Conservation (phyloP, 2,329 filamentous ascomycete species). For the Orbilia brochopaga region DNA sequence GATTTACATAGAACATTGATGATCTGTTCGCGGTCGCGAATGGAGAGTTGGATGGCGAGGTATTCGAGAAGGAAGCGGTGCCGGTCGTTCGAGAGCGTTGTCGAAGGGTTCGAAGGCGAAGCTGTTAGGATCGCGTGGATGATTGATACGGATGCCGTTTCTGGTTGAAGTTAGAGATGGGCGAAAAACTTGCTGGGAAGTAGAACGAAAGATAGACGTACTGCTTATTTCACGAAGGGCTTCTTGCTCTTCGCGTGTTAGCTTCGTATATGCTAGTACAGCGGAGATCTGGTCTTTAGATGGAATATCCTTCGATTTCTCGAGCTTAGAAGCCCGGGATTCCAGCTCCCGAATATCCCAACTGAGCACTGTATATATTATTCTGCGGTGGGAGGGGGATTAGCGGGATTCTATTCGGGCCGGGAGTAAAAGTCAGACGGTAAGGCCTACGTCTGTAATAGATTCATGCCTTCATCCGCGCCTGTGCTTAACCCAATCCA, state of each 20-base stretch:
- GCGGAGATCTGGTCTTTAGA: slow-evolving; percentile 68
- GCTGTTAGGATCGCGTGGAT: slow-evolving; percentile 69
- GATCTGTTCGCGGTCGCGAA: slow-evolving; percentile 76
- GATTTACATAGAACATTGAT: slow-evolving; percentile 70
- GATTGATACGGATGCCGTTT: slow-evolving; percentile 64
- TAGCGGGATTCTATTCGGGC: neutral
- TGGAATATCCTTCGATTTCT: slow-evolving; percentile 67
- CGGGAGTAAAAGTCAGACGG: neutral
- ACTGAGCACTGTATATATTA: slow-evolving; percentile 73
- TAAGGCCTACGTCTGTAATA: slow-evolving; percentile 66
- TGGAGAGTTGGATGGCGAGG: slow-evolving; percentile 71
- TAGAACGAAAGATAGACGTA: slow-evolving; percentile 54
- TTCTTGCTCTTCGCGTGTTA: slow-evolving; percentile 66
- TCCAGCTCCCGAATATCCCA: slow-evolving; percentile 77
- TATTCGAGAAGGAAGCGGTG: slow-evolving; percentile 73
- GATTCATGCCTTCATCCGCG: slow-evolving; percentile 78
- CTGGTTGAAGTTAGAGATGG: slow-evolving; percentile 55
- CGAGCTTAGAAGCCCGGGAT: slow-evolving; percentile 69
- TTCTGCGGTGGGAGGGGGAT: slow-evolving; percentile 60
- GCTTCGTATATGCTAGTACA: slow-evolving; percentile 66
- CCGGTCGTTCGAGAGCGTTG: slow-evolving; percentile 65
- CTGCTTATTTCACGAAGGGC: slow-evolving; percentile 66
- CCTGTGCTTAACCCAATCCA: slow-evolving; percentile 76
- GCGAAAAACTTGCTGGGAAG: slow-evolving; percentile 49
- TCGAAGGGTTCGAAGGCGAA: slow-evolving; percentile 59